These are phyloP conservation scores for Grammothele lineata DNA, from an alignment of 768 basidiomycete species.

Conservation along the genomic window DNA sequence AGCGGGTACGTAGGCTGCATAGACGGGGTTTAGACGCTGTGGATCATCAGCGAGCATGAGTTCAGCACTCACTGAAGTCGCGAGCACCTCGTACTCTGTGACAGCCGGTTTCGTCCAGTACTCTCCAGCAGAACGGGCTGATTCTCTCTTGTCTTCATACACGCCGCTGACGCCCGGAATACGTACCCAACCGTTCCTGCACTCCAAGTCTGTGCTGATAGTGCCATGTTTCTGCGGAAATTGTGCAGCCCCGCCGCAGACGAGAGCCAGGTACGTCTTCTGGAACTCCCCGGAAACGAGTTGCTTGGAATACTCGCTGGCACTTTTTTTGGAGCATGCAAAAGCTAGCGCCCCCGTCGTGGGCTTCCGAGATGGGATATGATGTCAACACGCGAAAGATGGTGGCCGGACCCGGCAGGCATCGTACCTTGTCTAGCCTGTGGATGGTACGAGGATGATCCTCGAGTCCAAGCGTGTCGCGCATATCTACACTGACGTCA, in stretches of 20 bases:
- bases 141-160: not conserved
- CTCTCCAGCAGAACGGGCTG: not conserved
- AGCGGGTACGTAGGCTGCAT: slow-evolving; percentile 4
- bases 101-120: not conserved
- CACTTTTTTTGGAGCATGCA: not conserved
- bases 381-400: not conserved
- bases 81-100: slow-evolving; percentile 4
- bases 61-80: not conserved
- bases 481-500: too few species aligned
- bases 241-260: not conserved
- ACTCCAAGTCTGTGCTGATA: slow-evolving; percentile 1
- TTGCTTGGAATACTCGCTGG: slow-evolving; percentile 1
- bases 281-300: not conserved
- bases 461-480: too few species aligned
- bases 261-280: slow-evolving; percentile 12
- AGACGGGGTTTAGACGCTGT: not conserved
- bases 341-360: slow-evolving; percentile 5
- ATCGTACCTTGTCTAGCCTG: slow-evolving; percentile 9
- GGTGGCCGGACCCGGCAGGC: too few species aligned
- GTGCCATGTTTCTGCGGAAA: not conserved
- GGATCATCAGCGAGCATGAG: not conserved
- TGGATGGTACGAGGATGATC: too few species aligned
- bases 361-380: not conserved
- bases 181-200: slow-evolving; percentile 1
- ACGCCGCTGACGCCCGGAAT: not conserved